Evolutionary conservation across 2,329 filamentous ascomycete genomes (phyloP).

Genomic region (Lasiodiplodia hormozganensis): DNA sequence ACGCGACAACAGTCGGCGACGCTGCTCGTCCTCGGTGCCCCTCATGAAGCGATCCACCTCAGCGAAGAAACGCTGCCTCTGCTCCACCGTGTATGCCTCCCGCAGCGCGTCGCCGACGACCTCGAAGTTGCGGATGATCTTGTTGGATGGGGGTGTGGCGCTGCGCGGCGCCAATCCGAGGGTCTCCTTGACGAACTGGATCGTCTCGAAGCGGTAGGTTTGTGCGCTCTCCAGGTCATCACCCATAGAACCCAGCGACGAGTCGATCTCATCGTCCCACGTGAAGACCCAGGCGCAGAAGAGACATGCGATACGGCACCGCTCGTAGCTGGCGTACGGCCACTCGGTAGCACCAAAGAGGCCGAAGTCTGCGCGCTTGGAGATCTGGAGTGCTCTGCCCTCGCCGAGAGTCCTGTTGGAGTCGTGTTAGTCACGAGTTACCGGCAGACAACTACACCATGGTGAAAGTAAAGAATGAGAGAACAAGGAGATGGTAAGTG

Average conservation of each 20-base stretch:
- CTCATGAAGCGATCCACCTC: slow-evolving; percentile 18
- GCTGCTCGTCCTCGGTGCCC: slow-evolving; percentile 22
- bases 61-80: slow-evolving; percentile 8
- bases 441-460: no score
- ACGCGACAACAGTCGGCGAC: neutral
- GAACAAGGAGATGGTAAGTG: neutral
- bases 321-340: slow-evolving; percentile 21
- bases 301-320: slow-evolving; percentile 14
- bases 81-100: neutral
- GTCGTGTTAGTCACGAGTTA: no score
- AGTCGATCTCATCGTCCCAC: slow-evolving; percentile 24
- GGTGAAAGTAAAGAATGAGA: neutral
- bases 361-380: slow-evolving; percentile 22
- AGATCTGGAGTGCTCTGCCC: slow-evolving; percentile 7
- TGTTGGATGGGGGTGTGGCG: neutral
- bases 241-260: slow-evolving; percentile 16
- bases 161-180: slow-evolving; percentile 9
- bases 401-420: slow-evolving; percentile 8
- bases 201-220: slow-evolving; percentile 18
- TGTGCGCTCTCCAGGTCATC: slow-evolving; percentile 20
- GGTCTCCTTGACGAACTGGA: slow-evolving; percentile 18
- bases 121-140: slow-evolving; percentile 25
- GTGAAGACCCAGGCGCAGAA: slow-evolving; percentile 25
- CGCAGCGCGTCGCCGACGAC: slow-evolving; percentile 7
- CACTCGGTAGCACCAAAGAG: slow-evolving; percentile 21